phyloP scores from a whole-genome alignment of 768 basidiomycete species.

The Coprinopsis sp. region DNA sequence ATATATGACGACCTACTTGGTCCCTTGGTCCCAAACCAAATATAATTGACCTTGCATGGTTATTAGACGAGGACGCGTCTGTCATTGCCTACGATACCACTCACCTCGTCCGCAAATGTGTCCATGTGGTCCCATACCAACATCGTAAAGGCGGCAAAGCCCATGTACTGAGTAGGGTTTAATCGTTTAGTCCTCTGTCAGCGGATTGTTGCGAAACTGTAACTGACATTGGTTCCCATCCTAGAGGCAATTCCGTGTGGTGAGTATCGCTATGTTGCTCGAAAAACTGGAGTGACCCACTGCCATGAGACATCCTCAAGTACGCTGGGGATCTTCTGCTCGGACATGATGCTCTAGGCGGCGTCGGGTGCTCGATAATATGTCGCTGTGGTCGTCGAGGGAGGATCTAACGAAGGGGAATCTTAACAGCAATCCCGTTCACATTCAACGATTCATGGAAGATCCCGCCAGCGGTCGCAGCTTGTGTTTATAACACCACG shows the following conservation, averaged over 20 bases:
- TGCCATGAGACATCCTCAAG: conserved; percentile 17
- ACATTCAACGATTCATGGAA: no score
- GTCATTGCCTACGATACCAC: no score
- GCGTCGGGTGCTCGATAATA: not conserved
- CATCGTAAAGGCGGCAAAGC: conserved; percentile 45
- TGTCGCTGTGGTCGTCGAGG: no score
- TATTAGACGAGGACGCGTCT: not conserved
- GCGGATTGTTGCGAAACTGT: not conserved
- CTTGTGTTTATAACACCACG: no score
- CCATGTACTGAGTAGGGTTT: conserved; percentile 37
- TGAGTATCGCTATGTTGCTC: not conserved
- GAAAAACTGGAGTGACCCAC: conserved; percentile 6
- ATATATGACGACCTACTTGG: conserved; percentile 28
- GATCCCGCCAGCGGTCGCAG: no score
- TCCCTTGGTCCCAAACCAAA: conserved; percentile 49
- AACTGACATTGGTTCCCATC: conserved; percentile 21
- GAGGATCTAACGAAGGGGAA: no score
- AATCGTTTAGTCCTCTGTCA: not conserved
- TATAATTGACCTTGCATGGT: conserved; percentile 37
- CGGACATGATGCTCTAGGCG: not conserved
- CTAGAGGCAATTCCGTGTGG: conserved; percentile 10
- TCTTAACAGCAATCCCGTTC: no score
- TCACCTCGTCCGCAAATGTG: conserved; percentile 41
- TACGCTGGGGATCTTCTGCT: conserved; percentile 6
- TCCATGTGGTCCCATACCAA: conserved; percentile 56